Base-by-base conservation (phyloP, 176 grass and related monocot species). In the Typha latifolia region DNA sequence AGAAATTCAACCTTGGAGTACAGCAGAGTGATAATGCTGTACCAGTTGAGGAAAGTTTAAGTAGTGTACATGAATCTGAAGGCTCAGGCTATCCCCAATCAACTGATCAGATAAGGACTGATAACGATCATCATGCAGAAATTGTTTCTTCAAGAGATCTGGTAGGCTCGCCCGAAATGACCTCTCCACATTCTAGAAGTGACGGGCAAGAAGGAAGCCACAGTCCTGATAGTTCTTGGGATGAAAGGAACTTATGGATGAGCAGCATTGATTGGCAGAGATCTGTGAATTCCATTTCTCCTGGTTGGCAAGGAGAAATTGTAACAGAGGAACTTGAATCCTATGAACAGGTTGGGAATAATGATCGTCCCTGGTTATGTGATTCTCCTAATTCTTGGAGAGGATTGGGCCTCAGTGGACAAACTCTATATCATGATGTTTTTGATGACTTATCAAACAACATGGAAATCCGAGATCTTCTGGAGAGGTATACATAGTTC, bases 341-440 rank as follows among this genome's bases (percentile, higher is more conserved):
- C 63, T 69, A 84, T 12, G 65, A 32, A 51, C 80, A 72, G 47
- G 62, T 74, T 70, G 65, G 80, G 74, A 62, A 74, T 31, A 74
- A 84, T 47, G 74, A 79, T 65, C 70, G 80, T 31, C 85, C 77
- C 14, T 97, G 94, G 94, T 84, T 83, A 57, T 29, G 66, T 53
- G 88, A 90, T 55, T 86, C 89, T 47, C 82, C 85, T 4, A 90
- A 90, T 62, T 97, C 94, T 12, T 90, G 94, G 82, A 83, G 86
- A 69, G 87, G 71, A 64, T 77, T 86, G 72, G 62, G 26, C 62
- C 53, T 73, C 56, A 66, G 72, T 48, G 75, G 69, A 61, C 88
- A 73, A 74, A 70, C 69, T 52, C 64, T 76, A 49, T 80, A 49
- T 50, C 63, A 70, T 61, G 66, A 78, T 76, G 78, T 90, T 66